Conservation (phyloP, 1,284 basidiomycete genomes). For the Ustilago xerochloae region DNA sequence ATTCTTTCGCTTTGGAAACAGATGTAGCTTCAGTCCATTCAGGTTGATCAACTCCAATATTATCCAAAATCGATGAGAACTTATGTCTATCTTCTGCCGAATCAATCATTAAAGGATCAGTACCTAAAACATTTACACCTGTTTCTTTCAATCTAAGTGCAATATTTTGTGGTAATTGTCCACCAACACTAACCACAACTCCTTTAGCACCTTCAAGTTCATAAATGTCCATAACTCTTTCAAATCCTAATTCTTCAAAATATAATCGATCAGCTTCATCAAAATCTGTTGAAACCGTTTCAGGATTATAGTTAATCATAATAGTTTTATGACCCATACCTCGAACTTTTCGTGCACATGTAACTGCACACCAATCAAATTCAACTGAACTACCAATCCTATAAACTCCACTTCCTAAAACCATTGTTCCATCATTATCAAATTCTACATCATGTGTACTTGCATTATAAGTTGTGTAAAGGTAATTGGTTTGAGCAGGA, state of each 20-base stretch:
- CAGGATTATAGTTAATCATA: slow-evolving; percentile 99
- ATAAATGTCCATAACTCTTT: slow-evolving; percentile 99
- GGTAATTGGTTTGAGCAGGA: slow-evolving; percentile 98
- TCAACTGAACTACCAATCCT: slow-evolving; percentile 98
- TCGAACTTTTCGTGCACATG: slow-evolving; percentile 90
- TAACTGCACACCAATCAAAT: slow-evolving; percentile 99
- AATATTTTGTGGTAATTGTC: slow-evolving; percentile 88
- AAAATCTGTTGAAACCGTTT: slow-evolving; percentile 99
- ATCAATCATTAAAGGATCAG: slow-evolving; percentile 94
- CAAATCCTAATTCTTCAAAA: slow-evolving; percentile 97
- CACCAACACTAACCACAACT: slow-evolving; percentile 95
- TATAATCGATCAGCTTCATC: slow-evolving; percentile 98
- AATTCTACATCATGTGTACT: slow-evolving; percentile 95
- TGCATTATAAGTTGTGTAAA: slow-evolving; percentile 99
- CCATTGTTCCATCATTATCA: slow-evolving; percentile 97
- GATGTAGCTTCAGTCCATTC: slow-evolving; percentile 93
- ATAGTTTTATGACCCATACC: slow-evolving; percentile 93
- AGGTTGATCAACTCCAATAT: slow-evolving; percentile 95
- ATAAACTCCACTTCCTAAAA: slow-evolving; percentile 98
- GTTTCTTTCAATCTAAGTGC: slow-evolving; percentile 91
- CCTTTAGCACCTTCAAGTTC: slow-evolving; percentile 92
- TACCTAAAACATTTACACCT: slow-evolving; percentile 93
- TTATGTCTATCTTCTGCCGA: slow-evolving; percentile 99
- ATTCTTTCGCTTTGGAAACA: slow-evolving; percentile 89
- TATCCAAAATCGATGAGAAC: slow-evolving; percentile 95